These are phyloP conservation scores for Vanderwaltozyma polyspora DNA, from an alignment of 805 yeast species.

Conservation along the genomic window DNA sequence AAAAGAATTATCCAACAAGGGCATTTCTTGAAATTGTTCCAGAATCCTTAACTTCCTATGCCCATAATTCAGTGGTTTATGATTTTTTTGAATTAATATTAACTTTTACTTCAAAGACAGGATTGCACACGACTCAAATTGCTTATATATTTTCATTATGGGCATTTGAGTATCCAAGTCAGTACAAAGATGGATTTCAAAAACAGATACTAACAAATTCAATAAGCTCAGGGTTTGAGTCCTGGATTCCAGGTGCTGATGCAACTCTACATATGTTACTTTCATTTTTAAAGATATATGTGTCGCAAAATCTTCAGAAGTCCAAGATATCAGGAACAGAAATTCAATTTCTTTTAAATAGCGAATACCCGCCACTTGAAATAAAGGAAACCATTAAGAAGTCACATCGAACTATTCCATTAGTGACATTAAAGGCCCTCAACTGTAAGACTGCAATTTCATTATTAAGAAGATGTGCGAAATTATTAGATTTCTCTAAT, in stretches of 20 bases:
- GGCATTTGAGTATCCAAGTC: slow-evolving; percentile 48
- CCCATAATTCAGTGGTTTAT: slow-evolving; percentile 81
- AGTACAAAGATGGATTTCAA: slow-evolving; percentile 1
- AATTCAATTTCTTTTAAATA: slow-evolving; percentile 43
- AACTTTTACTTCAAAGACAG: slow-evolving; percentile 63
- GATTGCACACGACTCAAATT: slow-evolving; percentile 65
- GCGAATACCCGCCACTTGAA: slow-evolving; percentile 60
- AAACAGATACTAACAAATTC: slow-evolving; percentile 15
- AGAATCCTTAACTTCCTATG: slow-evolving; percentile 63
- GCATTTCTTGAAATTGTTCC: slow-evolving; percentile 79
- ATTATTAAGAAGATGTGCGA: slow-evolving; percentile 44
- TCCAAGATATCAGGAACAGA: slow-evolving; percentile 2
- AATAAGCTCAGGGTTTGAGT: slow-evolving; percentile 46
- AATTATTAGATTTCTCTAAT: slow-evolving; percentile 55
- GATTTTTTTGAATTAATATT: slow-evolving; percentile 76
- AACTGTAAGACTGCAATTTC: slow-evolving; percentile 39
- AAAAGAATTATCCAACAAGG: slow-evolving; percentile 51
- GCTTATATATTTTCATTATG: slow-evolving; percentile 74
- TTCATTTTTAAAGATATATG: slow-evolving; percentile 67
- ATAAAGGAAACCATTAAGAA: slow-evolving; percentile 29
- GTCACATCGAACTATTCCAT: slow-evolving; percentile 45
- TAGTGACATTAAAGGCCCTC: slow-evolving; percentile 44
- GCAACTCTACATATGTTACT: slow-evolving; percentile 73
- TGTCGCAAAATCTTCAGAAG: slow-evolving; percentile 49
- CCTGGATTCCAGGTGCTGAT: slow-evolving; percentile 27